phyloP scores from a whole-genome alignment of 1,139 yeast species.

The Blastobotrys arbuscula region DNA sequence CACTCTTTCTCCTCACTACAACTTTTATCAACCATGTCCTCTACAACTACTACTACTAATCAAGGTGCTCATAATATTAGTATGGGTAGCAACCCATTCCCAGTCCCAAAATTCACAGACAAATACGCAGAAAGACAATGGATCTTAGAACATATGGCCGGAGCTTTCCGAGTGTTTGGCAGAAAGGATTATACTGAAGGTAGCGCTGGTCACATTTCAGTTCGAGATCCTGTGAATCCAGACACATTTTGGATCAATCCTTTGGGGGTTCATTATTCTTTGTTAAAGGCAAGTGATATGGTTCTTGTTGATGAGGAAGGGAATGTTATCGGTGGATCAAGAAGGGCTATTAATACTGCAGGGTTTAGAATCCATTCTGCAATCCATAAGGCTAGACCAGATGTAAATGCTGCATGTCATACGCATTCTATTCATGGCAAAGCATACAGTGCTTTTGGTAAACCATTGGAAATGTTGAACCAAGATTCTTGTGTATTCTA shows the following conservation, averaged over 20 bases:
- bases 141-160: constrained; percentile 73
- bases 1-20: neutral
- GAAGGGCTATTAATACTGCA: constrained; percentile 66
- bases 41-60: neutral
- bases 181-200: constrained; percentile 74
- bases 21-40: neutral
- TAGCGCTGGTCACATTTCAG: constrained; percentile 73
- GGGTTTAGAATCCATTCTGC: constrained; percentile 80
- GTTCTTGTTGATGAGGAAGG: constrained; percentile 73
- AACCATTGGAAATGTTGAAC: constrained; percentile 68
- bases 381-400: constrained; percentile 70
- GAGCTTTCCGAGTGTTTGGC: constrained; percentile 72
- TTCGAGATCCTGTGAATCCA: constrained; percentile 70
- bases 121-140: constrained; percentile 51
- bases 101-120: constrained; percentile 48
- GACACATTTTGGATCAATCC: constrained; percentile 79
- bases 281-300: constrained; percentile 65
- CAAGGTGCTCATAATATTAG: constrained; percentile 14
- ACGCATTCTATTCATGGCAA: constrained; percentile 72
- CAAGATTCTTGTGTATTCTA: constrained; percentile 71
- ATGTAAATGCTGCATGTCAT: constrained; percentile 77
- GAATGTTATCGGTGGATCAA: constrained; percentile 62
- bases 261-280: constrained; percentile 62
- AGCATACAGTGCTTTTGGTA: constrained; percentile 68
- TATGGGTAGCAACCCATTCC: constrained; percentile 25